Evolutionary conservation across 257 asterid species (phyloP), one percentile per base, ranked within the genome.

Genomic region (Solanum corneliomulleri): DNA sequence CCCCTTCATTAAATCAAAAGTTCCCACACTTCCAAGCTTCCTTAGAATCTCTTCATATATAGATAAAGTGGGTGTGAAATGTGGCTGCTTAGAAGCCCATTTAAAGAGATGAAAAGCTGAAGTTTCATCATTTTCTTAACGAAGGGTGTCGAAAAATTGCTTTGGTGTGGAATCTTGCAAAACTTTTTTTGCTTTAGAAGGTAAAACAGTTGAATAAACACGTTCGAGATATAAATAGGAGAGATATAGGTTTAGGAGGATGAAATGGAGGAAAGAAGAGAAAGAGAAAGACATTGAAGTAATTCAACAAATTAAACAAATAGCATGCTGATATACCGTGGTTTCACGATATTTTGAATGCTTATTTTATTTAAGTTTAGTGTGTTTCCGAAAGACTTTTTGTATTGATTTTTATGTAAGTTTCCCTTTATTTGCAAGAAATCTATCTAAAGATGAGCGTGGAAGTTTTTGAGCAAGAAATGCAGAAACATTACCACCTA

Each of bases 11-110:
- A 89, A 84, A 35, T 91, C 94, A 52, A 96, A 94, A 56, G 94
- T 92, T 23, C 99, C 98, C 52, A 77, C 93, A 4, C 41, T 88
- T 20, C 95, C 99, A 1, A 96, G 94, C 92, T 95, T 95, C 14
- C 14, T 89, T 2, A 96, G 91, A 85, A 96, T 86, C 77, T 95
- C 98, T 85, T 95, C 97, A 13, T 92, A 95, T 13, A 94, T 13
- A 3, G 93, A 92, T 87, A 90, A 85, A 35, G 92, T 82, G 82
- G 97, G 98, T 11, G 86, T 86, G 83, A 95, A 95, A 88, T 92
- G 92, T 10, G 98, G 96, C 91, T 94, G 98, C 39, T 35, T 35
- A 35, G 39, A 35, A 35, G 39, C 39, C 39, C 39, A 35, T 35
- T 35, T 35, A 35, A 35, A 35, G 39, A 35, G 39, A 35, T 35